Conservation (phyloP, 306 rosid species). For the Sicyos baderoa region DNA sequence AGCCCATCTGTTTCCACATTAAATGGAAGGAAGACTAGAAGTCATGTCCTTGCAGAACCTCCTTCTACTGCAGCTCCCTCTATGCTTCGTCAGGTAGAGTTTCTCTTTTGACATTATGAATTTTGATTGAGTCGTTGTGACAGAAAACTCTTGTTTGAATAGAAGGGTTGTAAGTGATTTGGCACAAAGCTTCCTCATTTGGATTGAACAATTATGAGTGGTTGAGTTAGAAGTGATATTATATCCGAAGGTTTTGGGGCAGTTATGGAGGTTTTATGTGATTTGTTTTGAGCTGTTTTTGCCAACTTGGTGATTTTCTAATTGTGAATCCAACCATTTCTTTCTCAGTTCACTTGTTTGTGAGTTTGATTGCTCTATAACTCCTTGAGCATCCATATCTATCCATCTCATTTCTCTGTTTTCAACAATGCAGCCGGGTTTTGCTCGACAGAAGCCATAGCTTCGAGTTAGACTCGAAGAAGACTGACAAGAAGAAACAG, state of each 20-base stretch:
- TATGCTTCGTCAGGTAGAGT: slow-evolving; percentile 88
- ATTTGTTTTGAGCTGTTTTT: no score
- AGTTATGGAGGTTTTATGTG: no score
- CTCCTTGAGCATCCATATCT: slow-evolving; percentile 1
- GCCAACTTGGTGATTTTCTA: neutral
- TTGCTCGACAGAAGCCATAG: slow-evolving; percentile 69
- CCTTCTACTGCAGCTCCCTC: slow-evolving; percentile 57
- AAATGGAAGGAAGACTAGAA: slow-evolving; percentile 82
- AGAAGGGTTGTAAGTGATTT: no score
- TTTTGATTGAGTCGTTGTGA: neutral
- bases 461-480: slow-evolving; percentile 29
- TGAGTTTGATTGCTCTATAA: neutral
- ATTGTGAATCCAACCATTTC: neutral
- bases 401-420: slow-evolving; percentile 8
- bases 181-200: no score
- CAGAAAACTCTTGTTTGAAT: neutral
- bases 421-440: slow-evolving; percentile 61
- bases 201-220: no score
- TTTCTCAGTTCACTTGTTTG: neutral
- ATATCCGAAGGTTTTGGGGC: no score
- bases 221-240: no score
- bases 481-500: slow-evolving; percentile 20
- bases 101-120: neutral
- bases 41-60: slow-evolving; percentile 65
- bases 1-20: slow-evolving; percentile 70